These are phyloP conservation scores for Acidiella bohemica DNA, from an alignment of 495 filamentous ascomycete genomes.

Conservation along the genomic window DNA sequence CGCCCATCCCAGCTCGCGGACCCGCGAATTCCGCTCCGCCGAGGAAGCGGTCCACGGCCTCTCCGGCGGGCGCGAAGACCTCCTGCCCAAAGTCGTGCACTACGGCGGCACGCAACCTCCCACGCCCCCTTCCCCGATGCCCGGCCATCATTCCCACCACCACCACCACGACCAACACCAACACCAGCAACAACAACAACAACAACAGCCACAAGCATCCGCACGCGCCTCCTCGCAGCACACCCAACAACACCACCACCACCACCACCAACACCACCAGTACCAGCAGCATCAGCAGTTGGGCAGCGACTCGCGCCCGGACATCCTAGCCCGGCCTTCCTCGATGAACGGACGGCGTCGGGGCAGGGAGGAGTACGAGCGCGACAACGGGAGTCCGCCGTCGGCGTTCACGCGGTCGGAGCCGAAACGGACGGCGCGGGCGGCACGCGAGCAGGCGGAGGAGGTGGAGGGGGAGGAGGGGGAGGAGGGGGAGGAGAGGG, in stretches of 20 bases:
- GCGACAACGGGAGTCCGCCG: conserved; percentile 64
- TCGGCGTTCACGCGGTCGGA: conserved; percentile 35
- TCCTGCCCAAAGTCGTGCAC: conserved; percentile 85
- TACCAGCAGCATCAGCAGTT: neutral
- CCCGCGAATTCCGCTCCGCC: conserved; percentile 83
- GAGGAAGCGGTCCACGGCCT: conserved; percentile 87
- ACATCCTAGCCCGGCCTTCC: conserved; percentile 29
- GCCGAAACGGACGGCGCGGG: conserved; percentile 15
- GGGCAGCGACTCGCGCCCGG: conserved; percentile 13
- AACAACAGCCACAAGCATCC: conserved; percentile 1
- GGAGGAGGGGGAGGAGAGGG: conserved; percentile 33
- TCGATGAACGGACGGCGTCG: conserved; percentile 34
- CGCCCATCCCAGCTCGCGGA: conserved; percentile 31
- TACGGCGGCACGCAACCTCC: conserved; percentile 85
- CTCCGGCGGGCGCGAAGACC: conserved; percentile 78
- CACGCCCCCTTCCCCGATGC: conserved; percentile 76
- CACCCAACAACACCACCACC: conserved; percentile 7
- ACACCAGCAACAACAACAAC: conserved; percentile 3
- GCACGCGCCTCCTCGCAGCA: neutral
- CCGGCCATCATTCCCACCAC: conserved; percentile 7
- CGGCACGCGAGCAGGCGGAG: conserved; percentile 30
- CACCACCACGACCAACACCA: conserved; percentile 2
- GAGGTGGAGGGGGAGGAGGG: conserved; percentile 38
- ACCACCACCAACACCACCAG: neutral
- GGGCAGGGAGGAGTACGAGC: conserved; percentile 76